Evolutionary conservation across 2,329 filamentous ascomycete genomes (phyloP).

Genomic region (Dothistroma pini): DNA sequence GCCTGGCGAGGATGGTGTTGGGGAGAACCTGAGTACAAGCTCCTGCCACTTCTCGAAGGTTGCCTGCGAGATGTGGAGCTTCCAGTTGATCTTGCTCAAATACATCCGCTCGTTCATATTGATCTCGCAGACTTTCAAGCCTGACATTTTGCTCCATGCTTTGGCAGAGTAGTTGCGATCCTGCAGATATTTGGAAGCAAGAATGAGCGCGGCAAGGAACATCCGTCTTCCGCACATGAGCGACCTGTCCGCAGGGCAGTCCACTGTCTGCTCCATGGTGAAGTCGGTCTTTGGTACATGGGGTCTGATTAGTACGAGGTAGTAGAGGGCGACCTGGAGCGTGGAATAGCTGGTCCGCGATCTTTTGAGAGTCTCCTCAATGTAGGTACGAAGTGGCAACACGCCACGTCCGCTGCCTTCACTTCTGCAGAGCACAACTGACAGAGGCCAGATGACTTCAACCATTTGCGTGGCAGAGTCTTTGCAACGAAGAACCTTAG

Average conservation of each 20-base stretch:
- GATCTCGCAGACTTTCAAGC: constrained; percentile 88
- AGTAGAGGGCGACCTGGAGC: constrained; percentile 93
- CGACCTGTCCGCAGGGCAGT: constrained; percentile 68
- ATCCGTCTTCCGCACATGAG: constrained; percentile 95
- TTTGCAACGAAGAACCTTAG: constrained; percentile 43
- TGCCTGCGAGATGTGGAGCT: constrained; percentile 85
- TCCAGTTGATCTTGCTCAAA: constrained; percentile 85
- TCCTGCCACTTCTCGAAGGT: constrained; percentile 93
- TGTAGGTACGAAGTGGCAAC: constrained; percentile 88
- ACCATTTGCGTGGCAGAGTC: constrained; percentile 98
- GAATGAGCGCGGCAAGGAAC: constrained; percentile 91
- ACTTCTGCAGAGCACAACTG: constrained; percentile 71
- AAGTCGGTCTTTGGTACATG: constrained; percentile 81
- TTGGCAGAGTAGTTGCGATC: constrained; percentile 96
- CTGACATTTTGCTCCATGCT: constrained; percentile 99
- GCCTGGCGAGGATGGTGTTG: constrained; percentile 42
- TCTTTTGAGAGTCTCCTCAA: constrained; percentile 91
- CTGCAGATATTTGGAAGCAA: constrained; percentile 97
- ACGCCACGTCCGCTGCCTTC: constrained; percentile 71
- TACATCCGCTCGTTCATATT: constrained; percentile 97
- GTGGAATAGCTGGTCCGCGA: constrained; percentile 98
- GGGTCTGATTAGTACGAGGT: constrained; percentile 88
- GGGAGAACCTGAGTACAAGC: constrained; percentile 80
- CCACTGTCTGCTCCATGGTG: constrained; percentile 77
- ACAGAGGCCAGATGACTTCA: constrained; percentile 93